phyloP scores from a whole-genome alignment of 352 stramenopile genomes.

The Pelagophyceae sp. region DNA sequence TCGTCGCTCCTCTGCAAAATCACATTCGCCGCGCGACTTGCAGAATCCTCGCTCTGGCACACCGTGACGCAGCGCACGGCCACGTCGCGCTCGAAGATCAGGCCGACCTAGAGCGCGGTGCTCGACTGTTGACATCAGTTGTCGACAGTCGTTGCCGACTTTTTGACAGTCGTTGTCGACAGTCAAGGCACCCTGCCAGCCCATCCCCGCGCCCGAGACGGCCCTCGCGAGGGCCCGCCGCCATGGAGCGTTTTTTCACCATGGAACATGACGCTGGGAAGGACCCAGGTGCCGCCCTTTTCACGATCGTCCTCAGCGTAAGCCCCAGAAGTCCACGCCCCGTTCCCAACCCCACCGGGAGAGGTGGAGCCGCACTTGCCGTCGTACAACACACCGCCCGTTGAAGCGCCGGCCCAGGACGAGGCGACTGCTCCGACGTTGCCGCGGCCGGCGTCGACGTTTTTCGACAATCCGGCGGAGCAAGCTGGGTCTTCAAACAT shows the following conservation, averaged over 20 bases:
- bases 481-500: constrained; percentile 6
- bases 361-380: background rate
- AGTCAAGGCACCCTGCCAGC: too few relatives aligned
- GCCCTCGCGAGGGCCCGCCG: too few relatives aligned
- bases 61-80: constrained; percentile 9
- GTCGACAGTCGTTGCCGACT: too few relatives aligned
- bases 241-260: too few relatives aligned
- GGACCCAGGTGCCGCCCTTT: background rate
- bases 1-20: background rate
- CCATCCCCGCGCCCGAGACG: too few relatives aligned
- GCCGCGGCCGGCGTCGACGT: background rate
- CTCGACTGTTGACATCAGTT: too few relatives aligned
- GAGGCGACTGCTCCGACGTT: background rate
- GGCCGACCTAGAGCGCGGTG: too few relatives aligned
- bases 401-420: background rate
- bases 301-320: background rate
- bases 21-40: background rate
- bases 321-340: background rate
- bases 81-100: background rate
- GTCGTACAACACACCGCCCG: background rate
- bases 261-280: too few relatives aligned
- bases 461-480: background rate
- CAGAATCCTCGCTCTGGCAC: background rate
- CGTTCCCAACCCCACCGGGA: background rate
- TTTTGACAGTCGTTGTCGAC: too few relatives aligned